Evolutionary conservation across 331 rosid genomes (phyloP).

Genomic region (Quercus lobata): DNA sequence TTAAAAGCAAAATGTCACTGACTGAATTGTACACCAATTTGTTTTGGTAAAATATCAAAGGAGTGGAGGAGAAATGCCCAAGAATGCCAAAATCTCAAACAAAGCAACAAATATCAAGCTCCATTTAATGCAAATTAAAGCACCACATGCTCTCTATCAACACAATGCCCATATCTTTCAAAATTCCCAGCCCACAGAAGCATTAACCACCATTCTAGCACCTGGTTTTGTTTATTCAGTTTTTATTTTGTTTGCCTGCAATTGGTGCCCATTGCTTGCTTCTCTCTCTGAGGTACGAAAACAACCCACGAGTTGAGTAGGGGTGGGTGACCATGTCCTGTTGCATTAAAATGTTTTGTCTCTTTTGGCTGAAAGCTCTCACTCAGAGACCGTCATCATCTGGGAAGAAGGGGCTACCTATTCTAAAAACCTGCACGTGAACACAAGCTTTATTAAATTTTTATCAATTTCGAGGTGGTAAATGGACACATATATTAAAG

Average conservation of each 20-base stretch:
- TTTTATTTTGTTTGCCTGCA: neutral
- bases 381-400: too few relatives aligned
- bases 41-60: neutral
- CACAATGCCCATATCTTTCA: neutral
- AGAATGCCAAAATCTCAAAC: neutral
- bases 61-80: neutral
- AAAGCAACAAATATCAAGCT: neutral
- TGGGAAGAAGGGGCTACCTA: too few relatives aligned
- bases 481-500: too few relatives aligned
- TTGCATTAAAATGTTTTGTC: too few relatives aligned
- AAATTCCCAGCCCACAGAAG: conserved; percentile 31
- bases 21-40: too few relatives aligned
- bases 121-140: conserved; percentile 36
- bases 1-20: too few relatives aligned
- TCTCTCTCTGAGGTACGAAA: neutral
- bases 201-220: conserved; percentile 15
- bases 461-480: too few relatives aligned
- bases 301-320: neutral
- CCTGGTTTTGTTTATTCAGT: conserved; percentile 22
- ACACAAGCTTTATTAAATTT: too few relatives aligned
- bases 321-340: too few relatives aligned
- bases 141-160: conserved; percentile 3
- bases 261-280: neutral
- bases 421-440: too few relatives aligned
- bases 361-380: too few relatives aligned